These are phyloP conservation scores for Eimeria acervulina DNA, from an alignment of 169 alveolate genomes.

Conservation along the genomic window DNA sequence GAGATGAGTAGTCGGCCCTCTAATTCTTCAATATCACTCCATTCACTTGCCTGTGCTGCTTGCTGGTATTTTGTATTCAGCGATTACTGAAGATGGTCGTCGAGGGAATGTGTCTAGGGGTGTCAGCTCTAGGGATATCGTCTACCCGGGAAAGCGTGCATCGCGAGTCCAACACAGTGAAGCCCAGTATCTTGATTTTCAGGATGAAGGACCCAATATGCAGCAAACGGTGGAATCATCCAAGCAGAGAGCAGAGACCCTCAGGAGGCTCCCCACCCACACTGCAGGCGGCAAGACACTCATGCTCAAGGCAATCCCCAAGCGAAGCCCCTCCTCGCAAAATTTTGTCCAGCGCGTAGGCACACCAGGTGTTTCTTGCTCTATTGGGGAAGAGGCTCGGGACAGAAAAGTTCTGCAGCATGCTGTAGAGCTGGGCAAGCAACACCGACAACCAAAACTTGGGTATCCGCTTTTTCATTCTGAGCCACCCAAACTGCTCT, in stretches of 20 bases:
- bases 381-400: background rate
- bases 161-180: background rate
- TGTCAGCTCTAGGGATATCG: background rate
- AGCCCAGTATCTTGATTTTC: background rate
- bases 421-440: background rate
- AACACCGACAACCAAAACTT: background rate
- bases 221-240: background rate
- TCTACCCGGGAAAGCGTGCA: background rate
- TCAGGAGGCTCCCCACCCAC: conserved; percentile 19
- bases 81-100: background rate
- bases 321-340: conserved; percentile 21
- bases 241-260: background rate
- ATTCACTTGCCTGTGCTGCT: background rate
- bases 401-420: too few species aligned
- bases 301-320: conserved; percentile 9
- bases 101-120: background rate
- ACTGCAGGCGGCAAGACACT: conserved; percentile 55
- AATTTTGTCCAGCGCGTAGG: background rate
- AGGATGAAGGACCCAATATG: background rate
- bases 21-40: background rate
- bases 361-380: background rate
- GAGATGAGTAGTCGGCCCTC: background rate
- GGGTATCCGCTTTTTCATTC: background rate
- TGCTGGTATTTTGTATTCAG: background rate
- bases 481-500: background rate